Base-by-base conservation (phyloP, 805 yeast species). In the Barnettozyma siamensis region DNA sequence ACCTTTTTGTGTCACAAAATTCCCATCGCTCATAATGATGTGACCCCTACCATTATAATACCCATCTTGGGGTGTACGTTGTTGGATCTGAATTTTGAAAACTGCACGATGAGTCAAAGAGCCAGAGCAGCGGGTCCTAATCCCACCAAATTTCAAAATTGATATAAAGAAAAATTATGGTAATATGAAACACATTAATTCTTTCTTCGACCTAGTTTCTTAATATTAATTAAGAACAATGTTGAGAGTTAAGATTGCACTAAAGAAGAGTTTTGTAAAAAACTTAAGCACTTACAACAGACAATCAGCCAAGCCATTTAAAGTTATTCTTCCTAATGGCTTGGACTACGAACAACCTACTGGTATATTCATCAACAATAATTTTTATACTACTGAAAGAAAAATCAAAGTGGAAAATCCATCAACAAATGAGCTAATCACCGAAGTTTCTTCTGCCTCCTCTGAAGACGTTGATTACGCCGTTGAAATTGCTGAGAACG, bases 301-400 rank as follows among this genome's bases (percentile, higher is more conserved):
- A 44, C 37, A 53, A 36, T 18, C 43, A 15, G 63, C 65, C 12
- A 48, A 54, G 35, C 41, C 71, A 3, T 67, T 67, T 5, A 64
- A 63, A 24, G 61, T 82, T 46, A 72, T 70, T 7, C 65, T 80
- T 44, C 88, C 89, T 45, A 80, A 78, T 49, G 89, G 89, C 19
- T 49, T 66, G 21, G 64, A 69, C 23, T 83, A 82, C 57, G 70
- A 76, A 38, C 94, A 85, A 67, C 96, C 96, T 52, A 80, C 84
- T 9, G 96, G 96, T 47, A 67, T 89, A 53, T 89, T 85, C 72
- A 86, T 89, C 61, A 83, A 87, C 69, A 85, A 86, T 64, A 87
- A 85, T 62, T 88, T 83, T 57, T 80, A 82, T 41, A 54, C 66
- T 33, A 73, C 75, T 42, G 76, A 73, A 40, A 68, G 74, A 54